Percentiles rank a stretch among this genome's conserved stretches.
Evolutionary conservation across 1,284 basidiomycete species (phyloP).

Genomic region (Salmacisia buchloeana): DNA sequence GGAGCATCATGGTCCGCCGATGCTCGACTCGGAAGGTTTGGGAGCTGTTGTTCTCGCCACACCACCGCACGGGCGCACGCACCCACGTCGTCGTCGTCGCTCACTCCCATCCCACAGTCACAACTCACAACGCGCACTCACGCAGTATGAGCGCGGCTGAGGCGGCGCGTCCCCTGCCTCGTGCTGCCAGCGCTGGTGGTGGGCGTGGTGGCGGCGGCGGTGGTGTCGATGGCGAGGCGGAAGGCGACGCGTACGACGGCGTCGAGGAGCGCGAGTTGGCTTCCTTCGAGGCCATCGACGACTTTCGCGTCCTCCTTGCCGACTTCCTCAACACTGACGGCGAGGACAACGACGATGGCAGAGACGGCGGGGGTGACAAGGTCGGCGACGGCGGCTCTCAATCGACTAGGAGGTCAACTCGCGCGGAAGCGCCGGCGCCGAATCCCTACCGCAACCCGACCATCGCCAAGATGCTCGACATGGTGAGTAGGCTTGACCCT

Average conservation of each 20-base stretch:
- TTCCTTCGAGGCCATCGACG: constrained; percentile 3
- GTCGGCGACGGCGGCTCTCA: not conserved
- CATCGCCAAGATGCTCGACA: not conserved
- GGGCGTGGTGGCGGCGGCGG: not conserved
- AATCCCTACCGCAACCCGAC: not conserved
- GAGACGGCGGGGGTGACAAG: not conserved
- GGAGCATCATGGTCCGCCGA: too few relatives aligned
- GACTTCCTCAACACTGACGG: not conserved
- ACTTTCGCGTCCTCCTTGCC: not conserved
- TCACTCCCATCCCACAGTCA: too few relatives aligned
- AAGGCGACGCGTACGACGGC: not conserved
- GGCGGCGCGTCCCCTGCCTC: not conserved
- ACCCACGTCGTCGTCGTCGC: too few relatives aligned
- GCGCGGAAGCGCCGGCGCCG: not conserved
- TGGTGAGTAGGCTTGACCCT: not conserved
- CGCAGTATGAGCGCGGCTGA: not conserved
- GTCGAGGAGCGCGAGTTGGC: constrained; percentile 5
- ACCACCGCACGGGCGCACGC: too few relatives aligned
- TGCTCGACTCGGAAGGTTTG: too few relatives aligned
- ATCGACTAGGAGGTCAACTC: not conserved
- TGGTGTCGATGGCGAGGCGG: not conserved
- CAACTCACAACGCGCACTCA: too few relatives aligned
- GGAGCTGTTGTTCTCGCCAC: too few relatives aligned
- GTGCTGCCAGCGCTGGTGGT: not conserved
- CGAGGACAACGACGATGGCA: not conserved